Evolutionary conservation across 1,139 yeast genomes (phyloP).

Genomic region (Zygosaccharomyces sapae): DNA sequence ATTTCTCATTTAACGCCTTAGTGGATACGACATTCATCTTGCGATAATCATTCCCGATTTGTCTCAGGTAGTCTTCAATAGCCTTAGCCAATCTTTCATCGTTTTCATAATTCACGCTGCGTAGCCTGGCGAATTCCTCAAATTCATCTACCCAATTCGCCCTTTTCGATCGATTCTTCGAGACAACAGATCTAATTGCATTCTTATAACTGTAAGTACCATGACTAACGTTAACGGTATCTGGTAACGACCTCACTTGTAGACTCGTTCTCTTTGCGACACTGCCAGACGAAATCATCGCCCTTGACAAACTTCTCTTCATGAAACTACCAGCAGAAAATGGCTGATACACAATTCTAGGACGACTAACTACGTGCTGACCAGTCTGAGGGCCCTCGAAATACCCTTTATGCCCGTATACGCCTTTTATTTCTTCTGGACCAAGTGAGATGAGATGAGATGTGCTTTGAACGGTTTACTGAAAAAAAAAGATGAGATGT

Average conservation of each 20-base stretch:
- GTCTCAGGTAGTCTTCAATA: conserved; percentile 19
- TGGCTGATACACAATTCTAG: not conserved
- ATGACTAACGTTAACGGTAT: conserved; percentile 1
- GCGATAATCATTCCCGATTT: conserved; percentile 8
- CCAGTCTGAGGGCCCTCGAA: not conserved
- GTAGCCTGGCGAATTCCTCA: conserved; percentile 12
- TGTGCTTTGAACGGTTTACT: not conserved
- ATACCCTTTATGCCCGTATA: not conserved
- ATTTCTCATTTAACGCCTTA: conserved; percentile 9
- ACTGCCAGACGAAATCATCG: conserved; percentile 7
- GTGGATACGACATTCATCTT: conserved; percentile 20
- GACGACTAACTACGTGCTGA: not conserved
- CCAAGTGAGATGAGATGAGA: not conserved
- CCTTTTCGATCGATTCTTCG: conserved; percentile 4
- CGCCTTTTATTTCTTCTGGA: not conserved
- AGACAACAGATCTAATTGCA: conserved; percentile 9
- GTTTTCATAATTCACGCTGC: conserved; percentile 9
- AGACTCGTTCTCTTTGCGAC: conserved; percentile 5
- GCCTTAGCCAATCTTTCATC: conserved; percentile 16
- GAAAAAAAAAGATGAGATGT: conserved; percentile 5
- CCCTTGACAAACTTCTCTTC: conserved; percentile 7
- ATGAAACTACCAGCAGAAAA: conserved; percentile 1
- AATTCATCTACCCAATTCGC: conserved; percentile 14
- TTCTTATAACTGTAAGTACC: conserved; percentile 10
- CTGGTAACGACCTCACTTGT: conserved; percentile 4